phyloP scores from a whole-genome alignment of 768 basidiomycete species.

The Collybia sordida region DNA sequence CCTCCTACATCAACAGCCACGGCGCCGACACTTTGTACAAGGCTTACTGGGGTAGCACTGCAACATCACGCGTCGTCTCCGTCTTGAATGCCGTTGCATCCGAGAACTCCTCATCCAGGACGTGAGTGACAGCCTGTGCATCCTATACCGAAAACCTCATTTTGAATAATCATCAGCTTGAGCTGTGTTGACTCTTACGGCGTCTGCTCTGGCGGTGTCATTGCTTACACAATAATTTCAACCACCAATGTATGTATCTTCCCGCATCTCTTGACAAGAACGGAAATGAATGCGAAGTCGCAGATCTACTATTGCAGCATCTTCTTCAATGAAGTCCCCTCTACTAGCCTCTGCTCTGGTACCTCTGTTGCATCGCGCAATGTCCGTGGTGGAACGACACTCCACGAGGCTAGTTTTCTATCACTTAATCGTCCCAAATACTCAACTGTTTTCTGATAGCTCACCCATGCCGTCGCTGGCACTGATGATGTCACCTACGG shows the following conservation, averaged over 20 bases:
- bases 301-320: constrained; percentile 47
- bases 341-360: constrained; percentile 37
- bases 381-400: constrained; percentile 45
- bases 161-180: constrained; percentile 21
- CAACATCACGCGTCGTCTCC: constrained; percentile 30
- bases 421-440: not conserved
- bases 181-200: constrained; percentile 38
- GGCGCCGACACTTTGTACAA: constrained; percentile 36
- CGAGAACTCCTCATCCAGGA: constrained; percentile 39
- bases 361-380: constrained; percentile 44
- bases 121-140: constrained; percentile 18
- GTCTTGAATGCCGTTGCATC: constrained; percentile 37
- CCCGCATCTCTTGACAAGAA: not conserved
- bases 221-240: constrained; percentile 43
- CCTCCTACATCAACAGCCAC: constrained; percentile 33
- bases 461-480: constrained; percentile 39
- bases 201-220: constrained; percentile 36
- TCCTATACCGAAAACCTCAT: no score
- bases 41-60: constrained; percentile 37
- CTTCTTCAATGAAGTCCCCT: constrained; percentile 46
- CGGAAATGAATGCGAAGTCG: not conserved
- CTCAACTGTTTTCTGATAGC: constrained; percentile 15
- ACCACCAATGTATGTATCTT: constrained; percentile 36
- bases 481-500: constrained; percentile 43
- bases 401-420: constrained; percentile 37